Conservation (phyloP, 2,329 filamentous ascomycete genomes). For the Ophiostoma triangulosporum region DNA sequence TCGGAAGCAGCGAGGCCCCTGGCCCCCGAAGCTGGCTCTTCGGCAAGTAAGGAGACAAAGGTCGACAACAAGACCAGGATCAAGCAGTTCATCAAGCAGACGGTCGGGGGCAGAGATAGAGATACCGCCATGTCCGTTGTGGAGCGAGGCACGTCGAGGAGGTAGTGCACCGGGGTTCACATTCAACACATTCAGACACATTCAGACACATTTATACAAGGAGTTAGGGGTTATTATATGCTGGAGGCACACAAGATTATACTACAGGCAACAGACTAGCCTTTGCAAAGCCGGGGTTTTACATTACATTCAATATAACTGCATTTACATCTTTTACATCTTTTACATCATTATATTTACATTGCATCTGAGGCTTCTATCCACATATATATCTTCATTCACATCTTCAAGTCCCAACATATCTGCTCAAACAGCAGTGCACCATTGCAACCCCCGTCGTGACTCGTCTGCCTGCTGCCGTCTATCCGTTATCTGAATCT, state of each 20-base stretch:
- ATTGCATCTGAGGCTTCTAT: too few relatives aligned
- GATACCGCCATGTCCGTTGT: constrained; percentile 10
- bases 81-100: constrained; percentile 44
- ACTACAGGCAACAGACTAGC: neutral
- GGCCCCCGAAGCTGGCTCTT: neutral
- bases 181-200: neutral
- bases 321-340: too few relatives aligned
- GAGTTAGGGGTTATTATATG: neutral
- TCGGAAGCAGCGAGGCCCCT: constrained; percentile 10
- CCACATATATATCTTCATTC: neutral
- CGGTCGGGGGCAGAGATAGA: constrained; percentile 31
- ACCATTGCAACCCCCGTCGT: too few relatives aligned
- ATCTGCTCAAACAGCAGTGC: too few relatives aligned
- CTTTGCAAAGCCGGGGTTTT: neutral
- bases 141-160: constrained; percentile 8
- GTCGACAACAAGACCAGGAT: constrained; percentile 36
- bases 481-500: constrained; percentile 15
- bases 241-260: neutral
- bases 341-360: too few relatives aligned
- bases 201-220: neutral
- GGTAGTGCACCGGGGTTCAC: neutral
- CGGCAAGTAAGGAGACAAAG: constrained; percentile 25
- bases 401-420: too few relatives aligned
- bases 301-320: neutral
- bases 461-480: too few relatives aligned